Evolutionary conservation across 495 filamentous ascomycete species (phyloP).

Genomic region (Aspergillus cavernicola): DNA sequence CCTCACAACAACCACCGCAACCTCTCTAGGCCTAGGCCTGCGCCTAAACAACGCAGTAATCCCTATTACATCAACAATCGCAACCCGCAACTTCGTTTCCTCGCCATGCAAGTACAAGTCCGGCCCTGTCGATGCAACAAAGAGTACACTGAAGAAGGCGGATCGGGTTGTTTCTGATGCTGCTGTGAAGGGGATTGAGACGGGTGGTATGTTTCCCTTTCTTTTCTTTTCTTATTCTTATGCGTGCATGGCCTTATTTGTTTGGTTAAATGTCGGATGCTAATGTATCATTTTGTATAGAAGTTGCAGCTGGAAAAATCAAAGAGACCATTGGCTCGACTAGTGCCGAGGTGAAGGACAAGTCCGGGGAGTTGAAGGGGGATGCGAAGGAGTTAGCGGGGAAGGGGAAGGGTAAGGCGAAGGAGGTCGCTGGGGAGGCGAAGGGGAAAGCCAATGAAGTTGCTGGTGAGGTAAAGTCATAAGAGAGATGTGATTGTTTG

Average conservation of each 20-base stretch:
- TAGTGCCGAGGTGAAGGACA: constrained; percentile 31
- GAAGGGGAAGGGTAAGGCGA: constrained; percentile 39
- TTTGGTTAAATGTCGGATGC: too few species aligned
- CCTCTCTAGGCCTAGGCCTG: too few species aligned
- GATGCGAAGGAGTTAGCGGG: constrained; percentile 37
- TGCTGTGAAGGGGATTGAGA: constrained; percentile 60
- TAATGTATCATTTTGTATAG: constrained; percentile 28
- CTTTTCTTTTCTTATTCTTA: neutral
- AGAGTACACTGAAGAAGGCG: constrained; percentile 54
- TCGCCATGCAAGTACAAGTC: constrained; percentile 26
- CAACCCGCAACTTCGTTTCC: constrained; percentile 29
- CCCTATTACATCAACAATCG: constrained; percentile 13
- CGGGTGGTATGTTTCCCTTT: constrained; percentile 47
- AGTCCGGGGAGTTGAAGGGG: constrained; percentile 32
- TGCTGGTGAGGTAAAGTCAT: constrained; percentile 8
- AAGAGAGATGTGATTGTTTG: neutral
- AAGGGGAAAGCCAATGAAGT: constrained; percentile 21
- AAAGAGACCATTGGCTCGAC: constrained; percentile 37
- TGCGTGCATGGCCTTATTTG: too few species aligned
- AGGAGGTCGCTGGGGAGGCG: constrained; percentile 34
- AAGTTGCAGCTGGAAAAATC: constrained; percentile 39
- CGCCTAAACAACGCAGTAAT: too few species aligned
- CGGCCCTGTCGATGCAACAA: constrained; percentile 46
- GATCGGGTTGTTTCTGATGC: constrained; percentile 52
- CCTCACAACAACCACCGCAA: constrained; percentile 16